Conservation (phyloP, 2,329 filamentous ascomycete genomes). For the Calonectria leucothoes region DNA sequence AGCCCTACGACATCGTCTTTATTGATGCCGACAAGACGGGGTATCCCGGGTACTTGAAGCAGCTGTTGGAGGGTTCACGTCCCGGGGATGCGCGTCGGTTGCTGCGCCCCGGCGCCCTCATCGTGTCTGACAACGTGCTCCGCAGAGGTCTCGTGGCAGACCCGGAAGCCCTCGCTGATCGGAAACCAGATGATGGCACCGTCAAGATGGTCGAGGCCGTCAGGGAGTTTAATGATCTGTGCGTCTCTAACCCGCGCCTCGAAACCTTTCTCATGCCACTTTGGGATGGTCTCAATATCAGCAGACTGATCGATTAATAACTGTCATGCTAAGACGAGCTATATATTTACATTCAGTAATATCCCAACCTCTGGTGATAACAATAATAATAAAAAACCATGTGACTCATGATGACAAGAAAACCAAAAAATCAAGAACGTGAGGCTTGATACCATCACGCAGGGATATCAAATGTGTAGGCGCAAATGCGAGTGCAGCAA, state of each 20-base stretch:
- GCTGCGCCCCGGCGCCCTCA: conserved; percentile 60
- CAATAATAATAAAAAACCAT: background rate
- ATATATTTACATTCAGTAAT: background rate
- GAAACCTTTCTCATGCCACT: conserved; percentile 56
- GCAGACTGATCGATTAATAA: conserved; percentile 51
- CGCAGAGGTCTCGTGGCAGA: conserved; percentile 60
- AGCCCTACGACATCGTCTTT: conserved; percentile 65
- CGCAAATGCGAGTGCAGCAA: background rate
- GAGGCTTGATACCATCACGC: conserved; percentile 4
- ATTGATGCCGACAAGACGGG: conserved; percentile 65
- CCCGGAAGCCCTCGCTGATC: conserved; percentile 34
- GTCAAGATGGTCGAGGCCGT: conserved; percentile 42
- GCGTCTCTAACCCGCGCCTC: conserved; percentile 48
- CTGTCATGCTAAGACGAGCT: background rate
- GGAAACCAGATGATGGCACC: conserved; percentile 31
- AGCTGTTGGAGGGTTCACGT: conserved; percentile 57
- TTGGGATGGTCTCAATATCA: conserved; percentile 56
- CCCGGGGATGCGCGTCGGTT: conserved; percentile 53
- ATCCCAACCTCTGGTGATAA: background rate
- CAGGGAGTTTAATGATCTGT: conserved; percentile 49
- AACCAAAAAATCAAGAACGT: background rate
- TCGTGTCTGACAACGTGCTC: conserved; percentile 67
- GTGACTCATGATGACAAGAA: background rate
- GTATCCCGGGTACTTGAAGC: conserved; percentile 60
- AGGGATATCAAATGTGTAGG: conserved; percentile 16